A percentile compares a stretch with the other conserved stretches of the same genome.
phyloP scores from a whole-genome alignment of 208 protist genomes.

The Trypanosoma caninum region DNA sequence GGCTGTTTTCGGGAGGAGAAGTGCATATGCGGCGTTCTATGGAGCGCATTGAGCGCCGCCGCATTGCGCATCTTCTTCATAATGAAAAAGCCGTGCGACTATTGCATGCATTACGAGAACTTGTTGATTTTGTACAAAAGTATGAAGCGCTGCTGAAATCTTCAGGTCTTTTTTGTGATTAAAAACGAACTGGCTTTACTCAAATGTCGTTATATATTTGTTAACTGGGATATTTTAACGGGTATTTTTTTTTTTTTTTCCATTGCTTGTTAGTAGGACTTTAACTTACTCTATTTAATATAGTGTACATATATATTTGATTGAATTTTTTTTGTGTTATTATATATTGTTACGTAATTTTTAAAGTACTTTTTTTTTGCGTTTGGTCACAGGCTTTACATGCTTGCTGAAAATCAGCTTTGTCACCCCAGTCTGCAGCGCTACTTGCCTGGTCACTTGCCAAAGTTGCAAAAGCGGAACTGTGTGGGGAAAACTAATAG shows the following conservation, averaged over 20 bases:
- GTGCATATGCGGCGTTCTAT: constrained; percentile 87
- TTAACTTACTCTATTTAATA: no score
- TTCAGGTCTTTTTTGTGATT: constrained; percentile 4
- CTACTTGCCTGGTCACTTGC: constrained; percentile 19
- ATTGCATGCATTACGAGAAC: constrained; percentile 57
- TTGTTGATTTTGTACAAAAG: constrained; percentile 47
- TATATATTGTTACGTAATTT: not conserved
- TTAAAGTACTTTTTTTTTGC: not conserved
- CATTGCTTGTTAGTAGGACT: not conserved
- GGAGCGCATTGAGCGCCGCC: constrained; percentile 77
- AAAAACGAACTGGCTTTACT: no score
- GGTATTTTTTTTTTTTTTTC: not conserved
- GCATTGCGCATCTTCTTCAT: constrained; percentile 71
- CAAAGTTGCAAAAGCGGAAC: constrained; percentile 4
- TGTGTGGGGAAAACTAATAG: constrained; percentile 20
- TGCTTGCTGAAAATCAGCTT: not conserved
- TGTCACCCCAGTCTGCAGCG: constrained; percentile 15
- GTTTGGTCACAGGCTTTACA: not conserved
- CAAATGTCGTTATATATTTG: no score
- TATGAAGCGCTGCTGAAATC: not conserved
- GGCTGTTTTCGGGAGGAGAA: constrained; percentile 79
- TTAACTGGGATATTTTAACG: not conserved
- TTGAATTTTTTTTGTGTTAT: not conserved
- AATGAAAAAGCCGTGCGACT: constrained; percentile 77
- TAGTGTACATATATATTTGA: no score